Percentiles rank a stretch among this genome's conserved stretches.
Evolutionary conservation across 1,284 basidiomycete genomes (phyloP).

Genomic region (Trametes pubescens): DNA sequence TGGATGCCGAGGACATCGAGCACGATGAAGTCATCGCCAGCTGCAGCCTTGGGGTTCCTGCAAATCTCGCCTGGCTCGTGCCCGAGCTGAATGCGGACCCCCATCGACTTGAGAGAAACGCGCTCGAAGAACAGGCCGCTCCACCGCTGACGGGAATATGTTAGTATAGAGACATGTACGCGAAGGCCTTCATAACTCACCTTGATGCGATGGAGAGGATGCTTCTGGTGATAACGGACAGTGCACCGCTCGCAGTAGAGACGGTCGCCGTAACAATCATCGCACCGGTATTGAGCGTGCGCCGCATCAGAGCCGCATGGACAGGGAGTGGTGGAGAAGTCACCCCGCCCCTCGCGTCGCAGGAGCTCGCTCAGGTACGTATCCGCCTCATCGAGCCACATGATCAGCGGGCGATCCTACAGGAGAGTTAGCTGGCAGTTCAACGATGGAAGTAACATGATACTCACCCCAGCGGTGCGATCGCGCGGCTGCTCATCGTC

Average conservation of each 20-base stretch:
- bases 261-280: slow-evolving; percentile 20
- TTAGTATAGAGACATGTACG: too few species aligned
- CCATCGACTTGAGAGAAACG: slow-evolving; percentile 8
- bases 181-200: too few species aligned
- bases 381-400: slow-evolving; percentile 14
- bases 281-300: slow-evolving; percentile 7
- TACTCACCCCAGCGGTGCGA: too few species aligned
- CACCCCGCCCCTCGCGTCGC: slow-evolving; percentile 14
- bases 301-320: background rate
- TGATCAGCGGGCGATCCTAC: slow-evolving; percentile 18
- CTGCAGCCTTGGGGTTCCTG: slow-evolving; percentile 9
- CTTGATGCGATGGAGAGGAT: slow-evolving; percentile 25
- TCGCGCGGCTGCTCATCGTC: too few species aligned
- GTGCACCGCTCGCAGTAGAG: slow-evolving; percentile 19
- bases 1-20: slow-evolving; percentile 46
- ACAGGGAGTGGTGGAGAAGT: background rate
- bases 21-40: slow-evolving; percentile 37
- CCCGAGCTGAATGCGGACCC: slow-evolving; percentile 35
- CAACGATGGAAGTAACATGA: too few species aligned
- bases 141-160: slow-evolving; percentile 17
- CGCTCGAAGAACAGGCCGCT: background rate
- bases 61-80: slow-evolving; percentile 27
- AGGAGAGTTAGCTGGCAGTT: too few species aligned
- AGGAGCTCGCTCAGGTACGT: slow-evolving; percentile 13
- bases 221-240: background rate